These are phyloP conservation scores for Candida koratica DNA, from an alignment of 805 yeast genomes.

Conservation along the genomic window DNA sequence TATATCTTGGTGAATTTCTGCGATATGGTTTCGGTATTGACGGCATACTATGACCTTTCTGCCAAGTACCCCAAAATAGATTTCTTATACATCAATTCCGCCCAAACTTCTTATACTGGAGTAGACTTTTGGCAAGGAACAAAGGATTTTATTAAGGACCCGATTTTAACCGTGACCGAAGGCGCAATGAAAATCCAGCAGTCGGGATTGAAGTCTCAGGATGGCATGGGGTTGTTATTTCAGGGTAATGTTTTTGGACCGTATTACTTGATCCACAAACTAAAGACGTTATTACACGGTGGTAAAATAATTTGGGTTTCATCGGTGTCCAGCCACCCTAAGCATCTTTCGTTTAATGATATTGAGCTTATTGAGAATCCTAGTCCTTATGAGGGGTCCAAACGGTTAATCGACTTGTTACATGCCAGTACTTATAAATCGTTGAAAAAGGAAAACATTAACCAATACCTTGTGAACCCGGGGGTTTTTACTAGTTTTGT, in stretches of 20 bases:
- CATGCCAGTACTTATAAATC: conserved; percentile 66
- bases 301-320: conserved; percentile 83
- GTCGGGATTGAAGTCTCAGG: conserved; percentile 69
- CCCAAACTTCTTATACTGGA: conserved; percentile 83
- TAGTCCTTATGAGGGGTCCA: conserved; percentile 87
- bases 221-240: conserved; percentile 82
- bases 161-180: conserved; percentile 79
- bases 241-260: conserved; percentile 98
- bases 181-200: conserved; percentile 84
- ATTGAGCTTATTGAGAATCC: conserved; percentile 61
- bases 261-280: conserved; percentile 70
- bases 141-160: conserved; percentile 59
- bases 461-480: conserved; percentile 82
- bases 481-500: conserved; percentile 88
- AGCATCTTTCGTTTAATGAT: conserved; percentile 69
- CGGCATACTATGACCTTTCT: conserved; percentile 67
- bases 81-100: conserved; percentile 81
- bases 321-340: conserved; percentile 75
- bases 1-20: conserved; percentile 86
- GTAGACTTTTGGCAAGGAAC: conserved; percentile 81
- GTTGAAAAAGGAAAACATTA: conserved; percentile 51
- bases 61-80: conserved; percentile 66
- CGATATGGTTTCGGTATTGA: conserved; percentile 78
- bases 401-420: conserved; percentile 76
- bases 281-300: conserved; percentile 51